Percentiles rank a stretch among this genome's conserved stretches.
Evolutionary conservation across 2,329 filamentous ascomycete genomes (phyloP).

Genomic region (Rhinocladiella mackenziei): DNA sequence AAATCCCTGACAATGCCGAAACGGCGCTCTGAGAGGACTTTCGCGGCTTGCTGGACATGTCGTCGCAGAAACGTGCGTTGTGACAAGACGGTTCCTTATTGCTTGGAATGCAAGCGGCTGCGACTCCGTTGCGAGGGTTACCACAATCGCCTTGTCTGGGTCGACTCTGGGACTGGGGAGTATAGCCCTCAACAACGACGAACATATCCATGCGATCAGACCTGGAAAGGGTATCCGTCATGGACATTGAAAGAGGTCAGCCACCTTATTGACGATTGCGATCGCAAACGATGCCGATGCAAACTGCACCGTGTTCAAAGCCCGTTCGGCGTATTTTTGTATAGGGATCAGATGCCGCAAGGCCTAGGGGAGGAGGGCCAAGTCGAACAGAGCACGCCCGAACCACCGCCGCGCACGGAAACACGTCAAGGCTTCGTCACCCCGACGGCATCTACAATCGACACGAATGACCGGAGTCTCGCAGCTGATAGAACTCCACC

Average conservation of each 20-base stretch:
- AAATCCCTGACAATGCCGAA: no score
- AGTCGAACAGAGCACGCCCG: not conserved
- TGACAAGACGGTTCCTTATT: constrained; percentile 6
- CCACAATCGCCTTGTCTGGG: constrained; percentile 14
- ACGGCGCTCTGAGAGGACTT: constrained; percentile 9
- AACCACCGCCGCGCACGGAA: not conserved
- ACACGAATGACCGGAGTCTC: no score
- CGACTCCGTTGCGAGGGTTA: constrained; percentile 14
- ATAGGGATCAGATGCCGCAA: not conserved
- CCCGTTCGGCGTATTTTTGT: constrained; percentile 8
- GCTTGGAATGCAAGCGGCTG: constrained; percentile 9
- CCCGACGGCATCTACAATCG: no score
- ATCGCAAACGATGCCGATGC: constrained; percentile 9
- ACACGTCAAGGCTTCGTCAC: no score
- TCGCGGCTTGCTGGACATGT: constrained; percentile 17
- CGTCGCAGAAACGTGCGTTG: constrained; percentile 14
- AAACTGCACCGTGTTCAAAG: constrained; percentile 2
- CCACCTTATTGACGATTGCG: constrained; percentile 8
- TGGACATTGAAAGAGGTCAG: constrained; percentile 8
- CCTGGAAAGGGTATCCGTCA: constrained; percentile 9
- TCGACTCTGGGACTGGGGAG: constrained; percentile 9
- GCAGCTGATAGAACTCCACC: no score
- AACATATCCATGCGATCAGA: constrained; percentile 13
- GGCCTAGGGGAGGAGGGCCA: not conserved
- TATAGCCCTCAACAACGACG: constrained; percentile 10